Evolutionary conservation across 2,329 filamentous ascomycete species (phyloP), one percentile per base, ranked within the genome.

Genomic region (Colletotrichum neosansevieriae): DNA sequence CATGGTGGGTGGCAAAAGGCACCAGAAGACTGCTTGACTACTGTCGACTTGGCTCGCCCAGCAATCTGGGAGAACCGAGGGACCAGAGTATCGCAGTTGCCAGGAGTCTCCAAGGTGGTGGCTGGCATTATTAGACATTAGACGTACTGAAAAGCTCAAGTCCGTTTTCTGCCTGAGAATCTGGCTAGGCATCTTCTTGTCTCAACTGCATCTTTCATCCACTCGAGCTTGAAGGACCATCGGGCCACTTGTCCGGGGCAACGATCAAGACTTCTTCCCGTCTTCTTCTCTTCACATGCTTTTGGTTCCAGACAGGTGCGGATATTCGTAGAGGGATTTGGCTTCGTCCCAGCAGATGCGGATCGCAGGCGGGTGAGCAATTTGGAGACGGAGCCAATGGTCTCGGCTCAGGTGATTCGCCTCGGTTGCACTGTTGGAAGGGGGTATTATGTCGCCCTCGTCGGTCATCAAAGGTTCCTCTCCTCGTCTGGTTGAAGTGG

Each of bases 401-500:
- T 51, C 34, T 42, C 34, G 58, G 58, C 58, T 42, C 47, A 42
- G 21, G 58, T 61, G 45, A 51, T 51, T 51, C 45, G 47, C 58
- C 58, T 61, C 58, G 58, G 58, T 34, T 51, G 15, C 51, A 49
- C 58, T 61, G 45, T 44, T 42, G 58, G 36, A 53, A 34, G 47
- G 47, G 36, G 47, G 58, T 38, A 49, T 24, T 53, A 36, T 44
- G 36, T 58, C 24, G 40, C 40, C 56, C 40, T 38, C 11, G 44
- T 50, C 57, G 57, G 21, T 50, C 57, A 49, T 42, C 57, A 59
- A 59, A 50, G 42, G 57, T 40, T 59, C 57, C 57, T 50, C 29
- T 6, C n/a, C 34, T 34, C 11, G 34, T 38, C 34, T 38, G 34
- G 34, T 38, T 42, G 17, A 19, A 29, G 53, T 45, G 54, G 54